Evolutionary conservation across 441 rosid species (phyloP).

Genomic region (Brassica balearica): DNA sequence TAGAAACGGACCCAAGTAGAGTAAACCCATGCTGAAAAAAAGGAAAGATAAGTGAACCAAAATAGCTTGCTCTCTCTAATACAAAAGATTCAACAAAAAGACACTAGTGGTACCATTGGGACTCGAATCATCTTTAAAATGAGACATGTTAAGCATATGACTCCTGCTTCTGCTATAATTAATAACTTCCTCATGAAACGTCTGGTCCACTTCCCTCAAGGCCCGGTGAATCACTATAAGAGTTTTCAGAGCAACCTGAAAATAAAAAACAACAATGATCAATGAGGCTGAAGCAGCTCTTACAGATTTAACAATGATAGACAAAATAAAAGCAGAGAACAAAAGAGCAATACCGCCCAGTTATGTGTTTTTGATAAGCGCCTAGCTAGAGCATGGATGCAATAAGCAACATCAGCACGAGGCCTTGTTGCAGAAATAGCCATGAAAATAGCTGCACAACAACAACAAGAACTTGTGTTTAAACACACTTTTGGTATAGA

Average conservation of each 20-base stretch:
- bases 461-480: slow-evolving; percentile 8
- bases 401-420: slow-evolving; percentile 98
- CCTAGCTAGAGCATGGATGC: slow-evolving; percentile 89
- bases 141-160: slow-evolving; percentile 96
- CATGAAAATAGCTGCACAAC: slow-evolving; percentile 80
- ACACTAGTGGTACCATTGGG: slow-evolving; percentile 65
- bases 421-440: slow-evolving; percentile 97
- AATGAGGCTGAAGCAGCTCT: neutral
- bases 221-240: slow-evolving; percentile 94
- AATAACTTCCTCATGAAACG: slow-evolving; percentile 93
- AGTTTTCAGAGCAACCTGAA: slow-evolving; percentile 93
- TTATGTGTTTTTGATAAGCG: slow-evolving; percentile 88
- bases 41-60: slow-evolving; percentile 37
- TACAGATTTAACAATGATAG: neutral
- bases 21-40: slow-evolving; percentile 83
- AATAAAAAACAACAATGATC: neutral
- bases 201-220: slow-evolving; percentile 96
- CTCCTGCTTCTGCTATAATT: slow-evolving; percentile 88
- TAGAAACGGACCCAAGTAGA: slow-evolving; percentile 94
- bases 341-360: slow-evolving; percentile 75
- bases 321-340: slow-evolving; percentile 10
- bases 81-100: neutral
- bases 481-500: neutral
- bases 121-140: slow-evolving; percentile 97
- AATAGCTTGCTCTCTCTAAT: slow-evolving; percentile 29